Evolutionary conservation across 345 rosid species (phyloP), one percentile per base, ranked within the genome.

Genomic region (Noccaea caerulescens): DNA sequence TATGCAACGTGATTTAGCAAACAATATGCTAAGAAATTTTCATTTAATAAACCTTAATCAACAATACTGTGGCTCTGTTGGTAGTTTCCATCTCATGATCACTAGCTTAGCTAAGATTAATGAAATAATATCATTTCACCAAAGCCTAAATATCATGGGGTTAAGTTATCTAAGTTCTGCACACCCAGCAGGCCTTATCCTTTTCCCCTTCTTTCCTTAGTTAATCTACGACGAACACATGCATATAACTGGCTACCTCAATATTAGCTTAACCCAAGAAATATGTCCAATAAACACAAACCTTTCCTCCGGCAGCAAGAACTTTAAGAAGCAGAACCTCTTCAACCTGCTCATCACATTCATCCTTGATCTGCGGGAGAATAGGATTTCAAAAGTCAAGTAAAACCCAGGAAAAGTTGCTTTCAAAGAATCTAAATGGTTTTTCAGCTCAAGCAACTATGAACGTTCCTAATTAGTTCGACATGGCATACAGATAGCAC

Each of bases 291-390:
- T 55, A 42, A 51, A 62, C 38, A 80, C 95, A 68, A 79, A 93
- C 98, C 98, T 93, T 90, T 84, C 90, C 98, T 49, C 98, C 97
- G 46, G 84, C 77, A 72, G 96, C 96, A 81, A 84, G 89, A 80
- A 90, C 84, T 80, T 93, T 87, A 56, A 90, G 80, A 82, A 93
- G 83, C 46, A 87, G 75, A 50, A 60, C 79, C 84, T 93, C 98
- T 76, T 86, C 93, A 68, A 23, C 69, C 81, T 79, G 65, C 71
- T 79, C 75, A 16, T 77, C 84, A 57, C 72, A 67, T 39, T 64
- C 77, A 58, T 80, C 87, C 33, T 78, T 85, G 73, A 70, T 79
- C 98, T 90, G 84, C 76, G 56, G 20, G 69, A 76, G 49, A 75
- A 51, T 63, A 67, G 10, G 27, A 75, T 16, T 57, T 46, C 23